These are phyloP conservation scores for Chenopodium album DNA, from an alignment of 148 eudicot genomes.

Conservation along the genomic window DNA sequence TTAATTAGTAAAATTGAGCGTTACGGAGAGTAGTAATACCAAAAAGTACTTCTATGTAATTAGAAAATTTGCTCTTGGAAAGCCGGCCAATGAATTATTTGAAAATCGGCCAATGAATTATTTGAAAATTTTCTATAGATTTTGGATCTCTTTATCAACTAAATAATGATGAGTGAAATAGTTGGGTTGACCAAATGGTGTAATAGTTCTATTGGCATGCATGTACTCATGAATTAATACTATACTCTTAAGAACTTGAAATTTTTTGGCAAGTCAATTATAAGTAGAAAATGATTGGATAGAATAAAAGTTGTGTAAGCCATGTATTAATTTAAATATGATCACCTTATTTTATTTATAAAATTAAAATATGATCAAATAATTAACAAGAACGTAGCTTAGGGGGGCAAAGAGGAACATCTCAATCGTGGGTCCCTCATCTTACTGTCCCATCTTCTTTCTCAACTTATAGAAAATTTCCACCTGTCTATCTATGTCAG, in stretches of 20 bases:
- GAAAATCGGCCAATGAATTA: not conserved
- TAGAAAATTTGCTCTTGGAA: not conserved
- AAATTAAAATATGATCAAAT: not conserved
- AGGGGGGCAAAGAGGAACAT: not conserved
- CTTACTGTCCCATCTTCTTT: not conserved
- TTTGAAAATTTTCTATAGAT: not conserved
- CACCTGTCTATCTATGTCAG: not conserved
- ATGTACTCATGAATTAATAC: not conserved
- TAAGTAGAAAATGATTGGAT: not conserved
- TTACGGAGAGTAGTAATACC: too few relatives aligned
- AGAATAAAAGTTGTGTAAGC: not conserved
- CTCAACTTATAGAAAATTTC: not conserved
- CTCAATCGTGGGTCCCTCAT: not conserved
- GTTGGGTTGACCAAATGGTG: not conserved
- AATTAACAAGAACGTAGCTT: not conserved
- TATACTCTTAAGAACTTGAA: not conserved
- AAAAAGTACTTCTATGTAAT: too few relatives aligned
- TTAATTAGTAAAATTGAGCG: too few relatives aligned
- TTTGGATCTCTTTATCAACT: not conserved
- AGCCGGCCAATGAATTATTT: not conserved
- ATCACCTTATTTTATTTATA: too few relatives aligned
- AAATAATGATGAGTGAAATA: not conserved
- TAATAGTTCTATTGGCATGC: not conserved
- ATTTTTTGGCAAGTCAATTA: not conserved
- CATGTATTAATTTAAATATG: not conserved